Evolutionary conservation across 352 stramenopile genomes (phyloP).

Genomic region (Phytophthora pluvialis): DNA sequence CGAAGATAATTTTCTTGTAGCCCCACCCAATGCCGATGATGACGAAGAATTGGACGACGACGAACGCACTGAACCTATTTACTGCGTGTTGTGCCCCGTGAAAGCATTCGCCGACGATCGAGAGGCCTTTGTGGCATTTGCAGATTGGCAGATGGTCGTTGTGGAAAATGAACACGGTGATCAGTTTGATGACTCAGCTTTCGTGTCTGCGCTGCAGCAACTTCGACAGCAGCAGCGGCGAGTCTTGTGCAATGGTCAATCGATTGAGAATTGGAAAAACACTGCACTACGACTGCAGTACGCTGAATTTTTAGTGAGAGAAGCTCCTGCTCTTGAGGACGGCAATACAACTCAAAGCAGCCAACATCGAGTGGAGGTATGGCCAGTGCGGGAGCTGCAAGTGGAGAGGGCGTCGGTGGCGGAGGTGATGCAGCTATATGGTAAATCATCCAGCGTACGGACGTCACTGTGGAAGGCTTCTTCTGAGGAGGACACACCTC

Average conservation of each 20-base stretch:
- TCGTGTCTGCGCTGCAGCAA: constrained; percentile 46
- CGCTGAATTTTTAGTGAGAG: constrained; percentile 56
- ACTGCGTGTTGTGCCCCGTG: constrained; percentile 70
- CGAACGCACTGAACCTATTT: constrained; percentile 54
- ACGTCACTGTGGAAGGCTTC: constrained; percentile 54
- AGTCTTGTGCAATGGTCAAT: constrained; percentile 66
- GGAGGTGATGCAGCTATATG: constrained; percentile 52
- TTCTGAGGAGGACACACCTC: constrained; percentile 31
- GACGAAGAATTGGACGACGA: constrained; percentile 61
- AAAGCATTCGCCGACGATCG: constrained; percentile 58
- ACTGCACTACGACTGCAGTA: constrained; percentile 47
- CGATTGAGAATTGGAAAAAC: constrained; percentile 67
- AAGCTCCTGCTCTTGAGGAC: constrained; percentile 16
- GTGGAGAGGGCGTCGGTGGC: constrained; percentile 57
- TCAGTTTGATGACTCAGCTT: constrained; percentile 51
- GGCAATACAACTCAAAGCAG: constrained; percentile 11
- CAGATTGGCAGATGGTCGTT: constrained; percentile 73
- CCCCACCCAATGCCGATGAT: constrained; percentile 35
- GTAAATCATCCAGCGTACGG: constrained; percentile 48
- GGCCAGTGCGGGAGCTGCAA: constrained; percentile 33
- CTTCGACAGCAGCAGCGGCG: constrained; percentile 59
- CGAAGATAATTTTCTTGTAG: constrained; percentile 40
- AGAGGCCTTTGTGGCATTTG: constrained; percentile 53
- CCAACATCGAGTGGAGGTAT: constrained; percentile 29
- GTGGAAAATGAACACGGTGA: constrained; percentile 73